These are phyloP conservation scores for Hanseniaspora nectarophila DNA, from an alignment of 805 yeast species.

Conservation along the genomic window DNA sequence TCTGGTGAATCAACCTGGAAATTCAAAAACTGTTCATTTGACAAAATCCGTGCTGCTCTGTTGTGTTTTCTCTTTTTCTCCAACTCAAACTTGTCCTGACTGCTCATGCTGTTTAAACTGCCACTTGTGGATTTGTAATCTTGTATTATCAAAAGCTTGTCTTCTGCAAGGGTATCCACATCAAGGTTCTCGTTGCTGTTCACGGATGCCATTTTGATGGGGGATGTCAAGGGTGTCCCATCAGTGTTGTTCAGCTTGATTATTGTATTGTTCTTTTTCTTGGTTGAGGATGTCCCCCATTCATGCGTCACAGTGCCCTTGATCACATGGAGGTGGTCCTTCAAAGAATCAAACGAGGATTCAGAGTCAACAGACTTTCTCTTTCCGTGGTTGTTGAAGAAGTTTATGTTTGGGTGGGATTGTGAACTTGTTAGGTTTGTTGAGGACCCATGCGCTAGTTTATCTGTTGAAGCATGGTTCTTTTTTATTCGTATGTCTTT, in stretches of 20 bases:
- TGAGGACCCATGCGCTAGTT: not conserved
- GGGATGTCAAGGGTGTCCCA: constrained; percentile 7
- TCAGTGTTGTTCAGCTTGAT: constrained; percentile 7
- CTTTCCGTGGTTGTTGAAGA: not conserved
- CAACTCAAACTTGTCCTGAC: not conserved
- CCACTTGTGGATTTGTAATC: not conserved
- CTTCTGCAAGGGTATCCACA: not conserved
- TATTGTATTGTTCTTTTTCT: constrained; percentile 1
- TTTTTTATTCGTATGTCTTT: constrained; percentile 12
- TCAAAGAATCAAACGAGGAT: not conserved
- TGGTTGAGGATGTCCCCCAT: constrained; percentile 10
- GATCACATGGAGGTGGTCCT: constrained; percentile 2
- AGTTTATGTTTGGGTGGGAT: not conserved
- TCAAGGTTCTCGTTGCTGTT: not conserved
- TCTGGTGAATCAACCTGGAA: not conserved
- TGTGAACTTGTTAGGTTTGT: not conserved
- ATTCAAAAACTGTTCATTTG: constrained; percentile 12
- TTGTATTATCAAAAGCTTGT: no score
- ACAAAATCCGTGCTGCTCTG: constrained; percentile 13
- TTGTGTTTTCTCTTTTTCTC: constrained; percentile 6
- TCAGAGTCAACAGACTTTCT: constrained; percentile 10
- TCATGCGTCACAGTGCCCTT: constrained; percentile 15
- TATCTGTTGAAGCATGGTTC: not conserved
- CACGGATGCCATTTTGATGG: not conserved
- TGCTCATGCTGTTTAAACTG: not conserved